phyloP scores from a whole-genome alignment of 768 basidiomycete species.

The Agaricus sinodeliciosus region DNA sequence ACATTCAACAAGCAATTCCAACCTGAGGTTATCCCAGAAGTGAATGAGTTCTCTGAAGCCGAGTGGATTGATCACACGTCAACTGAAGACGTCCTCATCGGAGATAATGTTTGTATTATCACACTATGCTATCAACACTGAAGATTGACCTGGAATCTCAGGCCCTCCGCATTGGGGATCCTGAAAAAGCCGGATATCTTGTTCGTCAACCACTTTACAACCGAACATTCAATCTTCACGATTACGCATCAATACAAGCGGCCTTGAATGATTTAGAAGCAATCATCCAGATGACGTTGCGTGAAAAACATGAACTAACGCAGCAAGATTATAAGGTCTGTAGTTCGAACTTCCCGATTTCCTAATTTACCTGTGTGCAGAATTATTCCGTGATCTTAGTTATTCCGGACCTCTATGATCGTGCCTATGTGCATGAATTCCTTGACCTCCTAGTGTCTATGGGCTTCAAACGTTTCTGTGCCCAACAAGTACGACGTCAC shows the following conservation, averaged over 20 bases:
- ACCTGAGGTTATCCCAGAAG: slow-evolving; percentile 79
- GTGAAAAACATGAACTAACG: slow-evolving; percentile 50
- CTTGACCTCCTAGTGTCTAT: slow-evolving; percentile 70
- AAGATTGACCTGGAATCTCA: slow-evolving; percentile 20
- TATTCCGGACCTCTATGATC: slow-evolving; percentile 88
- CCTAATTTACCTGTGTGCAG: slow-evolving; percentile 31
- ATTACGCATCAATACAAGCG: slow-evolving; percentile 66
- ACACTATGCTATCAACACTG: neutral
- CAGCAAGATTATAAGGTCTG: slow-evolving; percentile 54
- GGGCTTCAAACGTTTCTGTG: slow-evolving; percentile 90
- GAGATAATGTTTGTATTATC: slow-evolving; percentile 50
- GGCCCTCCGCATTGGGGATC: slow-evolving; percentile 69
- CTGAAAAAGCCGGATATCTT: slow-evolving; percentile 58
- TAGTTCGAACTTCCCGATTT: neutral
- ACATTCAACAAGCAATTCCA: slow-evolving; percentile 80
- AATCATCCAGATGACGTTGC: slow-evolving; percentile 57
- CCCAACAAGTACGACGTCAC: slow-evolving; percentile 63
- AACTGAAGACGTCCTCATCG: slow-evolving; percentile 52
- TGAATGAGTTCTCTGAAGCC: slow-evolving; percentile 74
- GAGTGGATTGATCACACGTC: slow-evolving; percentile 70
- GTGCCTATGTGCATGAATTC: slow-evolving; percentile 75
- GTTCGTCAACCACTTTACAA: slow-evolving; percentile 79
- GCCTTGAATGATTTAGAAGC: slow-evolving; percentile 73
- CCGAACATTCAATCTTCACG: slow-evolving; percentile 75
- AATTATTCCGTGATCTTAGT: slow-evolving; percentile 84